Evolutionary conservation across 176 grass and related monocot genomes (phyloP), one percentile per base, ranked within the genome.

Genomic region (Triticum monococcum): DNA sequence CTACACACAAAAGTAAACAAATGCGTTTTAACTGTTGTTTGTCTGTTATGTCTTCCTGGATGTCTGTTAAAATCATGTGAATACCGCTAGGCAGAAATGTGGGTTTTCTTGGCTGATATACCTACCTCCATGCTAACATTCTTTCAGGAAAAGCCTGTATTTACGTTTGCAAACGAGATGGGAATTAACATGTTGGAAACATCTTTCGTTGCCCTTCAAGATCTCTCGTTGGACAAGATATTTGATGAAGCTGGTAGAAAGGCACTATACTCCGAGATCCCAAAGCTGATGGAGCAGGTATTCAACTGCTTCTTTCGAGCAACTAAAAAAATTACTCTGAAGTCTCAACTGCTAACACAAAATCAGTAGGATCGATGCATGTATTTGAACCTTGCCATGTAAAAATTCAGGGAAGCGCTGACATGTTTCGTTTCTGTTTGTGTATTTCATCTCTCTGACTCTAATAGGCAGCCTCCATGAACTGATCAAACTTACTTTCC

Each of bases 141-240:
- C n/a, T 85, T 79, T 69, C 85, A 93, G 97, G 92, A 89, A 77
- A 91, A 93, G 40, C 92, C 97, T 3, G 64, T 92, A 32, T 96
- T 99, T 86, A 96, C 90, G 43, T 99, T 99, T 36, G 94, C 94
- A 17, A 99, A 99, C 74, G 94, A 99, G 89, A 91, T 93, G 68
- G 94, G 97, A n/a, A 88, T 99, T 24, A 94, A 99, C 89, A 96
- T 99, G 97, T 79, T 99, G 77, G 97, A 99, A 87, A 99, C 97
- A 78, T 93, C 97, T 73, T 85, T 99, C 25, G 66, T 99, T 54
- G 94, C 94, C 20, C 88, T 99, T 28, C 97, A 99, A 92, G 97
- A 99, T 32, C 93, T 99, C 75, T 89, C 90, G 43, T 78, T 99
- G 61, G 97, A 99, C 82, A 99, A 97, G 75, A 99, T 99, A 40